Evolutionary conservation across 371 early-diverging fungal species (phyloP).

Genomic region (Circinella minor): DNA sequence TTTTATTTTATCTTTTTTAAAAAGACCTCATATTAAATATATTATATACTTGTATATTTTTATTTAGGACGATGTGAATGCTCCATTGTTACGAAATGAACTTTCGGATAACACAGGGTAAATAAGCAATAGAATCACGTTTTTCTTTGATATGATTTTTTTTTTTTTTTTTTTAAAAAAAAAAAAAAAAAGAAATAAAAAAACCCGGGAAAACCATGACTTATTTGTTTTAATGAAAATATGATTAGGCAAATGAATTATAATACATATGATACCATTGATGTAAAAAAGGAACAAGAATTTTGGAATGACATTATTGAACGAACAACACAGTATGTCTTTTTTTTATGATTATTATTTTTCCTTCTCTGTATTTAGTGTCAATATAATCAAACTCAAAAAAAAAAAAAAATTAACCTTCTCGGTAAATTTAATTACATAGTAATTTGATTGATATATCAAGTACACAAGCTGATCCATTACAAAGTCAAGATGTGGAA

Average conservation of each 20-base stretch:
- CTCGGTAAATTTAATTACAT: conserved; percentile 8
- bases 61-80: conserved; percentile 34
- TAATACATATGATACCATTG: conserved; percentile 39
- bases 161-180: too few species aligned
- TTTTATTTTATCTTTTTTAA: not conserved
- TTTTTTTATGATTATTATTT: not conserved
- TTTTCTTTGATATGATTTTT: too few species aligned
- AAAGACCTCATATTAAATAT: not conserved
- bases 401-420: too few species aligned
- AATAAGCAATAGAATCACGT: not conserved
- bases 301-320: conserved; percentile 53
- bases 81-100: conserved; percentile 35
- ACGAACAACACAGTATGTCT: conserved; percentile 46
- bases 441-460: conserved; percentile 60
- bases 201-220: not conserved
- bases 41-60: not conserved
- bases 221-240: not conserved
- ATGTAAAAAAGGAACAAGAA: conserved; percentile 50
- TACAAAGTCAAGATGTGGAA: conserved; percentile 51
- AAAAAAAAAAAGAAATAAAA: too few species aligned
- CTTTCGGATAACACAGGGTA: conserved; percentile 38
- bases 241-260: conserved; percentile 31
- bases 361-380: not conserved
- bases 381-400: not conserved
- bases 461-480: conserved; percentile 43